Evolutionary conservation across 805 yeast genomes (phyloP).

Genomic region (Schizosaccharomyces pombe): ASM294v3 CU329670.1:3035001-3035500

Average conservation of each 20-base stretch:
- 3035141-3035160: background rate
- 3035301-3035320: slow-evolving; percentile 21
- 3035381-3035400: slow-evolving; percentile 21
- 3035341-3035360: slow-evolving; percentile 49
- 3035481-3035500: slow-evolving; percentile 16
- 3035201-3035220: slow-evolving; percentile 1
- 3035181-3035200: background rate
- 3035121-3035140: background rate
- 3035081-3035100: background rate
- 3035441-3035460: slow-evolving; percentile 14
- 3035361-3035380: slow-evolving; percentile 46
- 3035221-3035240: slow-evolving; percentile 41
- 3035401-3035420: slow-evolving; percentile 15
- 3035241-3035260: slow-evolving; percentile 60
- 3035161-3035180: background rate
- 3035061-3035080: background rate
- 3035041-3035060: background rate
- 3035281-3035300: slow-evolving; percentile 26
- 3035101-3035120: background rate
- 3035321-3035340: slow-evolving; percentile 29
- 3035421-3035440: slow-evolving; percentile 14
- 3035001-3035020: slow-evolving; percentile 2
- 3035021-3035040: background rate
- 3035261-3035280: slow-evolving; percentile 32
- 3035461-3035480: slow-evolving; percentile 9